Evolutionary conservation across 2,329 filamentous ascomycete species (phyloP), one percentile per base, ranked within the genome.

Genomic region (Cladosporium phlei): DNA sequence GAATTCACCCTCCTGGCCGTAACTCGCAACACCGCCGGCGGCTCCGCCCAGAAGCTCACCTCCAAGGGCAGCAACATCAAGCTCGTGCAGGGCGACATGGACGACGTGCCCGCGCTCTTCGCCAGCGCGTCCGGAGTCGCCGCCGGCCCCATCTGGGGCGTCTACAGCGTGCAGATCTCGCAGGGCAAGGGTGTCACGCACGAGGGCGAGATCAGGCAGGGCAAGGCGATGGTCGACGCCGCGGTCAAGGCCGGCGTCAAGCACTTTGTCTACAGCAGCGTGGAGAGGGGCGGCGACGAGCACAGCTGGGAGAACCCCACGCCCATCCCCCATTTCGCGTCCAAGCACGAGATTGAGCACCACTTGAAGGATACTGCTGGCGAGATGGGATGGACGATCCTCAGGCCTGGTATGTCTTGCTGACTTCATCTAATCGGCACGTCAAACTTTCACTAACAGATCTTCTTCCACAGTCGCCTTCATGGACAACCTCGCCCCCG

Each of bases 261-360:
- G 50, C 74, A 80, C 58, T 83, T 86, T 55, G 75, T 86, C 27
- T 85, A 83, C 65, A 76, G 71, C 40, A 78, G 74, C 43, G 78
- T 83, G 20, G 82, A 85, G 55, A 77, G 82, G 21, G 79, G 80
- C 33, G 81, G 81, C 35, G 60, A 62, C 29, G 72, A 77, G 29
- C 69, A 68, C 14, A 75, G 73, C 43, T 74, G 74, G 63, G 69
- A 75, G 11, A 76, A 73, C 52, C 65, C 71, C 1, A 83, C 80
- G 1, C 61, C 70, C 1, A 71, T 85, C 38, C 76, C 78, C 1
- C 80, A 86, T 62, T 86, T 62, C 49, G 48, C 52, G 30, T 57
- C 53, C 54, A 86, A 86, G 62, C 71, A 79, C 52, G 62, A 73
- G 8, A 80, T 85, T 53, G 83, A 86, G 66, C 66, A 75, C 46